A percentile compares a stretch with the other conserved stretches of the same genome.
Conservation (phyloP, 2,329 filamentous ascomycete genomes). For the Ceratocystis cubensis region DNA sequence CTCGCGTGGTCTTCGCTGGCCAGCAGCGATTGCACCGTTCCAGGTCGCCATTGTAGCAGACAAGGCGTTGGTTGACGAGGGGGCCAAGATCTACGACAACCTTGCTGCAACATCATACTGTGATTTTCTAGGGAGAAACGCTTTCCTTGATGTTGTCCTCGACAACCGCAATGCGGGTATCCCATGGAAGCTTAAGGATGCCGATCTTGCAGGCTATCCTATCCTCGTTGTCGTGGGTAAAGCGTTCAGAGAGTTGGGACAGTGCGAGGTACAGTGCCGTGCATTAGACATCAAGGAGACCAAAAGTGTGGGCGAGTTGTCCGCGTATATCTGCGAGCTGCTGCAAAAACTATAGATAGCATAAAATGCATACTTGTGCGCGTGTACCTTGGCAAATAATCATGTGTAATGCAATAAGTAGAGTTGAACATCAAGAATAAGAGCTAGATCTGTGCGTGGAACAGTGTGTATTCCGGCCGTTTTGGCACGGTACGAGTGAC, state of each 20-base stretch:
- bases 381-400: background rate
- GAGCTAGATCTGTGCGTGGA: background rate
- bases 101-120: conserved; percentile 30
- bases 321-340: conserved; percentile 35
- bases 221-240: conserved; percentile 68
- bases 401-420: background rate
- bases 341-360: conserved; percentile 26
- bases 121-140: background rate
- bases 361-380: background rate
- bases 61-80: conserved; percentile 36
- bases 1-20: conserved; percentile 71
- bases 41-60: conserved; percentile 55
- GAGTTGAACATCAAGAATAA: background rate
- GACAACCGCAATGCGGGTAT: conserved; percentile 61
- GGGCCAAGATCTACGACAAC: conserved; percentile 49
- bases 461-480: background rate
- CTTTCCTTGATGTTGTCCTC: conserved; percentile 49
- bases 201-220: conserved; percentile 79
- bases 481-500: background rate
- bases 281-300: conserved; percentile 49
- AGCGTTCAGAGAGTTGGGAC: conserved; percentile 45
- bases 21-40: conserved; percentile 71
- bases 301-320: conserved; percentile 40
- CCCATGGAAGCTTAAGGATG: conserved; percentile 80
- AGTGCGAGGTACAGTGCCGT: conserved; percentile 71